Conservation (phyloP, 208 protist species). For the Leishmania martiniquensis region DNA sequence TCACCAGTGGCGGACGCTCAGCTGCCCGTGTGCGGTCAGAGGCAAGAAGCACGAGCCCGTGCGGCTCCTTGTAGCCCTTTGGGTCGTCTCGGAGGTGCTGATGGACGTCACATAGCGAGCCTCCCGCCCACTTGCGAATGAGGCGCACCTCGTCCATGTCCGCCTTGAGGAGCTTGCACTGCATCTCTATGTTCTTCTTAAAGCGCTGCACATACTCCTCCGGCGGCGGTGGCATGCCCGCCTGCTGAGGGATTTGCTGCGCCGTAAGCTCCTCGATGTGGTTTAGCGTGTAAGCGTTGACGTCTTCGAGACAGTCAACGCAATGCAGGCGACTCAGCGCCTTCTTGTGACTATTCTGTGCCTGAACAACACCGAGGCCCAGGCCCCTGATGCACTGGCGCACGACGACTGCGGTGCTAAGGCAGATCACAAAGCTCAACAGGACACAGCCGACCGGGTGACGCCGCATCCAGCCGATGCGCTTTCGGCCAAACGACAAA, state of each 20-base stretch:
- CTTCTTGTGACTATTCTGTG: conserved; percentile 74
- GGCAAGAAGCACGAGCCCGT: conserved; percentile 51
- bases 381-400: conserved; percentile 56
- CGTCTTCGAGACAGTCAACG: conserved; percentile 82
- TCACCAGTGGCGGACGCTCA: conserved; percentile 7
- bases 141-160: conserved; percentile 74
- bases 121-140: conserved; percentile 39
- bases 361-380: conserved; percentile 69
- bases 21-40: conserved; percentile 42
- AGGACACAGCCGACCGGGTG: conserved; percentile 59
- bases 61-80: conserved; percentile 35
- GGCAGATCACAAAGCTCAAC: conserved; percentile 36
- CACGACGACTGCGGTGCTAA: conserved; percentile 42
- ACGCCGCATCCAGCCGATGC: conserved; percentile 64
- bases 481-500: conserved; percentile 52
- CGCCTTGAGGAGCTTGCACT: conserved; percentile 66
- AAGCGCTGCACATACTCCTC: conserved; percentile 66
- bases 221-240: conserved; percentile 75
- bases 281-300: conserved; percentile 58
- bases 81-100: conserved; percentile 58
- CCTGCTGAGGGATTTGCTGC: conserved; percentile 57
- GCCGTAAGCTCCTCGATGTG: conserved; percentile 61
- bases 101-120: conserved; percentile 64
- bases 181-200: conserved; percentile 54
- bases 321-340: conserved; percentile 60